A percentile compares a stretch with the other conserved stretches of the same genome.
Evolutionary conservation across 495 filamentous ascomycete genomes (phyloP).

Genomic region (Diplogelasinospora grovesii): DNA sequence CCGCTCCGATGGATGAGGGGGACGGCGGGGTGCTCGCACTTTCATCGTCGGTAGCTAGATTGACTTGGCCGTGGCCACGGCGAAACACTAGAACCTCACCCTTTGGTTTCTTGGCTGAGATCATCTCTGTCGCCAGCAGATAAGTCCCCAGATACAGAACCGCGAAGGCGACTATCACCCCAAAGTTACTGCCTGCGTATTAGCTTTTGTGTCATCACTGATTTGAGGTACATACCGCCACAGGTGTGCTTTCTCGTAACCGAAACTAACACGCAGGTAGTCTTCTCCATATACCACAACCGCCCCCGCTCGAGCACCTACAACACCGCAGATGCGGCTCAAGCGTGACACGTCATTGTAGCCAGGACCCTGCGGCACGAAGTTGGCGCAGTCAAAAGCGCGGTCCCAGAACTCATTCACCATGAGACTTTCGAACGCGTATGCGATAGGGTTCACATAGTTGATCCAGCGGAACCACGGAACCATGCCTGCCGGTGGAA

Average conservation of each 20-base stretch:
- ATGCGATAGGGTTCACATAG: constrained; percentile 72
- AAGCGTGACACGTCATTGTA: not conserved
- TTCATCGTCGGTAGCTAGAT: constrained; percentile 36
- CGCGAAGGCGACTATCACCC: constrained; percentile 65
- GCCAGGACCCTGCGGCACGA: constrained; percentile 33
- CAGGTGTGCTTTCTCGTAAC: constrained; percentile 4
- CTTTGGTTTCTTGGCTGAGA: constrained; percentile 65
- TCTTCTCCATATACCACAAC: constrained; percentile 3
- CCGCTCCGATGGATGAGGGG: not conserved
- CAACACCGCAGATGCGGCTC: constrained; percentile 2
- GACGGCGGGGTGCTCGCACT: not conserved
- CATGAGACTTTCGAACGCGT: constrained; percentile 64
- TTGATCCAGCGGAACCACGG: constrained; percentile 75
- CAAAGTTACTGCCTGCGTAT: constrained; percentile 60
- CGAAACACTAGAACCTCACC: constrained; percentile 80
- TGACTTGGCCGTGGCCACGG: constrained; percentile 43
- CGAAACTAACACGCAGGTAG: constrained; percentile 3
- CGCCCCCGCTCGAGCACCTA: not conserved
- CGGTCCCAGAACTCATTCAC: constrained; percentile 59
- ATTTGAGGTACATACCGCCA: constrained; percentile 4
- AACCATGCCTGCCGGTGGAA: constrained; percentile 63
- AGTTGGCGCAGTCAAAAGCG: constrained; percentile 30
- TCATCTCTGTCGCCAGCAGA: constrained; percentile 60
- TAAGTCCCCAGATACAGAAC: constrained; percentile 56
- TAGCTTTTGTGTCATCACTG: not conserved